Percentiles rank a stretch among this genome's conserved stretches.
These are phyloP conservation scores for Colletotrichum abscissum DNA, from an alignment of 2,329 filamentous ascomycete species.

Conservation along the genomic window DNA sequence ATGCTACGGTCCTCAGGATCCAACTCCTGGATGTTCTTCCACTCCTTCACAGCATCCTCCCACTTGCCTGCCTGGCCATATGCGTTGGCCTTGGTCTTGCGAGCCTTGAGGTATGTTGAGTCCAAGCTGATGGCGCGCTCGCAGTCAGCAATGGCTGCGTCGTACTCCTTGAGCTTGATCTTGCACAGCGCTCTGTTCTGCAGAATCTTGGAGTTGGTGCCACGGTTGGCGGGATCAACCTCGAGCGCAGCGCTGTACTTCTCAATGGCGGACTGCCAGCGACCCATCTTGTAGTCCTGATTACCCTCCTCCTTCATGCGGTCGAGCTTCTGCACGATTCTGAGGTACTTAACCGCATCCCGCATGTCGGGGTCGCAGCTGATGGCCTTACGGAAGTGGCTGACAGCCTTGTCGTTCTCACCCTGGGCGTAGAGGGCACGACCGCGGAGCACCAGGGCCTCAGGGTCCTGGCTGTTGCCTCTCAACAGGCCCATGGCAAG, in stretches of 20 bases:
- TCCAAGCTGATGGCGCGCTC: slow-evolving; percentile 87
- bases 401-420: slow-evolving; percentile 93
- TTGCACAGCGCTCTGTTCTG: slow-evolving; percentile 92
- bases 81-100: slow-evolving; percentile 93
- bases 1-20: slow-evolving; percentile 86
- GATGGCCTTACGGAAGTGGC: slow-evolving; percentile 90
- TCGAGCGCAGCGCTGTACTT: slow-evolving; percentile 86
- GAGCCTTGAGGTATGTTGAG: slow-evolving; percentile 86
- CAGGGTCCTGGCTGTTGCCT: slow-evolving; percentile 89
- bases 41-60: slow-evolving; percentile 91
- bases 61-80: slow-evolving; percentile 87
- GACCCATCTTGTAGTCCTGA: slow-evolving; percentile 84
- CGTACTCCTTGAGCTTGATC: slow-evolving; percentile 85
- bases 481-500: slow-evolving; percentile 90
- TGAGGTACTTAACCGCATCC: slow-evolving; percentile 87
- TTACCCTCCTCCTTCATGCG: slow-evolving; percentile 96
- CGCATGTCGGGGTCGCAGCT: slow-evolving; percentile 92
- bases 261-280: slow-evolving; percentile 83
- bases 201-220: slow-evolving; percentile 93
- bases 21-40: slow-evolving; percentile 85
- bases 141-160: slow-evolving; percentile 85
- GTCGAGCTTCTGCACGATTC: slow-evolving; percentile 91
- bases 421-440: slow-evolving; percentile 90
- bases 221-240: slow-evolving; percentile 88
- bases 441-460: slow-evolving; percentile 90